Percentiles rank a stretch among this genome's conserved stretches.
These are phyloP conservation scores for Lasiosphaeris hirsuta DNA, from an alignment of 495 filamentous ascomycete genomes.

Conservation along the genomic window DNA sequence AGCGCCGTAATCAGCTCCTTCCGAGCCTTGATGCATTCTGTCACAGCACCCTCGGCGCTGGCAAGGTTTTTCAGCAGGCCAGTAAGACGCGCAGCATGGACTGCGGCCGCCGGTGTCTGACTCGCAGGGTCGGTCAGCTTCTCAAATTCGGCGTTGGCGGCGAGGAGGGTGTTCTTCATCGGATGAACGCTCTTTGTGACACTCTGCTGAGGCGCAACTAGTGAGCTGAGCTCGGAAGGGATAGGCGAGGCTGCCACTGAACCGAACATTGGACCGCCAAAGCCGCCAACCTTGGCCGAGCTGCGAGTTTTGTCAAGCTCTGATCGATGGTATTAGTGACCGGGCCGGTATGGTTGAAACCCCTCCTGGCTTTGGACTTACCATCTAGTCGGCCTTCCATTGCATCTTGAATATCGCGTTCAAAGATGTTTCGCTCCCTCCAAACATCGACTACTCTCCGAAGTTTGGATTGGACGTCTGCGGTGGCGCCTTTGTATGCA, in stretches of 20 bases:
- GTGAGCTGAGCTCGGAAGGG: conserved; percentile 71
- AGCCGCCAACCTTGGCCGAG: conserved; percentile 54
- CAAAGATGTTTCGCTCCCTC: conserved; percentile 85
- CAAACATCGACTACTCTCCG: conserved; percentile 90
- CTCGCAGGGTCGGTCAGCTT: conserved; percentile 69
- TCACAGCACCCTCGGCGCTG: conserved; percentile 86
- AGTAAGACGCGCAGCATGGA: conserved; percentile 86
- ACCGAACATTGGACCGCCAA: conserved; percentile 70
- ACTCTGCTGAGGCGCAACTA: conserved; percentile 68
- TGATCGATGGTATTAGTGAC: conserved; percentile 26
- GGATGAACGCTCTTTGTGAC: conserved; percentile 65
- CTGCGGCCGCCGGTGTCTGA: conserved; percentile 69
- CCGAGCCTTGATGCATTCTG: conserved; percentile 85
- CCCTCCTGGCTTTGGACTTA: conserved; percentile 32
- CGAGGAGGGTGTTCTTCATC: conserved; percentile 57
- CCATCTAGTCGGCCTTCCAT: conserved; percentile 78
- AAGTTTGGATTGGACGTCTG: conserved; percentile 83
- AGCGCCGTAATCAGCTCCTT: conserved; percentile 70
- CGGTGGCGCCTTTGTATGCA: conserved; percentile 81
- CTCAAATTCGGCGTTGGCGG: conserved; percentile 74
- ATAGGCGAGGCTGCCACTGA: conserved; percentile 54
- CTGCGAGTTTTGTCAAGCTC: conserved; percentile 78
- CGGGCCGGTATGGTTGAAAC: not conserved
- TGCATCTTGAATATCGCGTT: conserved; percentile 66
- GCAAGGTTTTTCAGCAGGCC: conserved; percentile 83